Evolutionary conservation across 306 rosid species (phyloP).

Genomic region (Cucurbita argyrosperma): DNA sequence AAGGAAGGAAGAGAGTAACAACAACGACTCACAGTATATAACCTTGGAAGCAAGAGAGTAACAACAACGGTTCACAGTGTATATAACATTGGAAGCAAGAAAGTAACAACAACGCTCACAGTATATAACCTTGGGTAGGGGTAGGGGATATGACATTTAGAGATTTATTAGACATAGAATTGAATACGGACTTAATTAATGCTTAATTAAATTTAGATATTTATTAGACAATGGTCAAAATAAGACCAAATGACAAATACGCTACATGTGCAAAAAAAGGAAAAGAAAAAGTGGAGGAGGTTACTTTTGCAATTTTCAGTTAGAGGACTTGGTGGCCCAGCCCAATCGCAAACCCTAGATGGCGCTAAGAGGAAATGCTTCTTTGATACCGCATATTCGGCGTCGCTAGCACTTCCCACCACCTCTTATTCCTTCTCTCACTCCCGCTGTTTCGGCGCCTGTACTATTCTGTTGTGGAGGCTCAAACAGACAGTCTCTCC

Average conservation of each 20-base stretch:
- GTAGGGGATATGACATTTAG: too few relatives aligned
- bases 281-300: not conserved
- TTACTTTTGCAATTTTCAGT: not conserved
- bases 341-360: not conserved
- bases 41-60: too few relatives aligned
- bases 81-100: too few relatives aligned
- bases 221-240: not conserved
- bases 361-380: not conserved
- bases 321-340: not conserved
- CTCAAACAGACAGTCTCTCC: not conserved
- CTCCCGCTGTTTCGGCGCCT: not conserved
- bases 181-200: too few relatives aligned
- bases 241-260: not conserved
- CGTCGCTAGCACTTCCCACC: not conserved
- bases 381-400: not conserved
- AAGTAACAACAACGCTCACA: too few relatives aligned
- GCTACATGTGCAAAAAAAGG: not conserved
- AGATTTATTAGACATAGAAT: too few relatives aligned
- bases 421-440: not conserved
- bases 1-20: too few relatives aligned
- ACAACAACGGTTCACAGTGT: too few relatives aligned
- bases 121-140: too few relatives aligned
- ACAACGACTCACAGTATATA: too few relatives aligned
- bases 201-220: too few relatives aligned
- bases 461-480: not conserved